Percentiles rank a stretch among this genome's conserved stretches.
phyloP scores from a whole-genome alignment of 768 basidiomycete genomes.

The Psilocybe subaeruginosa region DNA sequence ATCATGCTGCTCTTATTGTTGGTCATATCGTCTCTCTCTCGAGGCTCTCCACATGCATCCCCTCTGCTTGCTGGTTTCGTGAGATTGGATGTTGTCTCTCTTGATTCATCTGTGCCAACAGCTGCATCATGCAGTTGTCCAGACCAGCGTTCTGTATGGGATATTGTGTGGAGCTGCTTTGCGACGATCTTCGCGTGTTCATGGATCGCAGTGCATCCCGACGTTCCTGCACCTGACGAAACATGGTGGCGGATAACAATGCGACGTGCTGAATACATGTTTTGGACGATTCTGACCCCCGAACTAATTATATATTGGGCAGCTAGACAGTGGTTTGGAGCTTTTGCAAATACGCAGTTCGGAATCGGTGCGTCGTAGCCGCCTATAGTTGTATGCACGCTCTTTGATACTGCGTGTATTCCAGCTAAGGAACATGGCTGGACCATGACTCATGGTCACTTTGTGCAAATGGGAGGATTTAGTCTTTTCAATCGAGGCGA shows the following conservation, averaged over 20 bases:
- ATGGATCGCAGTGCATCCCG: neutral
- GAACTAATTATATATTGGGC: neutral
- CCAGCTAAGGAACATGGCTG: neutral
- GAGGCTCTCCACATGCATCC: too few species aligned
- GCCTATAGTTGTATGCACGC: too few species aligned
- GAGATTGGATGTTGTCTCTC: too few species aligned
- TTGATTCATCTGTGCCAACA: too few species aligned
- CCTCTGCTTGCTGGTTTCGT: too few species aligned
- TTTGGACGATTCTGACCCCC: neutral
- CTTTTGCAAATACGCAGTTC: neutral
- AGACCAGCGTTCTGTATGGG: too few species aligned
- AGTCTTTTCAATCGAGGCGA: neutral
- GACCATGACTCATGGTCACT: neutral
- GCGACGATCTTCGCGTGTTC: too few species aligned
- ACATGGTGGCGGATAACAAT: neutral
- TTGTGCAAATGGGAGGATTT: slow-evolving; percentile 3
- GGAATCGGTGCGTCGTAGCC: neutral
- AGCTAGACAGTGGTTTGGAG: neutral
- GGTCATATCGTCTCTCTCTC: too few species aligned
- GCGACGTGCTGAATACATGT: neutral
- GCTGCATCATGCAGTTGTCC: neutral
- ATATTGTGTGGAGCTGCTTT: too few species aligned
- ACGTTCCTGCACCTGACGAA: neutral
- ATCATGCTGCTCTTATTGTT: too few species aligned
- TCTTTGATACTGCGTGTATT: neutral